A percentile compares a stretch with the other conserved stretches of the same genome.
Conservation (phyloP, 257 asterid species). For the Salvia miltiorrhiza region DNA sequence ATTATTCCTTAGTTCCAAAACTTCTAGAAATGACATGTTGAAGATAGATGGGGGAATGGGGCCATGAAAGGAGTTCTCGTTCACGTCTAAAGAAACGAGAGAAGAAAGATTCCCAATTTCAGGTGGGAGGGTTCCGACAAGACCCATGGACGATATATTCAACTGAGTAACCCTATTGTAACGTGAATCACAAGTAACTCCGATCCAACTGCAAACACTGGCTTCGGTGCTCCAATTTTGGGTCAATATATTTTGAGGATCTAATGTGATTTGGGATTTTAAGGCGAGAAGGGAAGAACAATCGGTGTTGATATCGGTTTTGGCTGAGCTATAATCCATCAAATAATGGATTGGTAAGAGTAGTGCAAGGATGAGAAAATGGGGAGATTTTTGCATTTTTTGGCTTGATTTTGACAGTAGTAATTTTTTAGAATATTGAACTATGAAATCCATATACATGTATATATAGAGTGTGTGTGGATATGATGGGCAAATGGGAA, state of each 20-base stretch:
- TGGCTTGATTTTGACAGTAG: too few relatives aligned
- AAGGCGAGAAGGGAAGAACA: neutral
- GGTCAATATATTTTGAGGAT: neutral
- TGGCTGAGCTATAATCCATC: too few relatives aligned
- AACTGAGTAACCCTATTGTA: neutral
- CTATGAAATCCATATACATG: too few relatives aligned
- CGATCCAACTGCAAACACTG: neutral
- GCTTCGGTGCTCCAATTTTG: neutral
- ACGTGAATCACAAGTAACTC: neutral
- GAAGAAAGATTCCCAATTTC: slow-evolving; percentile 1
- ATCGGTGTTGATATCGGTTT: neutral
- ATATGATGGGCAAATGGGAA: too few relatives aligned
- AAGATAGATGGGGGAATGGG: too few relatives aligned
- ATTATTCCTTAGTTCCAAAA: too few relatives aligned
- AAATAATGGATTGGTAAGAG: too few relatives aligned
- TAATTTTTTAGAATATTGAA: too few relatives aligned
- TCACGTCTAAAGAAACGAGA: neutral
- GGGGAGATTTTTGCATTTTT: too few relatives aligned
- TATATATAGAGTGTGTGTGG: too few relatives aligned
- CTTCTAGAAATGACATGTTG: too few relatives aligned
- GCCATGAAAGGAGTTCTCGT: neutral
- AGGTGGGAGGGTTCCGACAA: neutral
- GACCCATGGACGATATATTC: neutral
- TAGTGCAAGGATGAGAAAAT: neutral
- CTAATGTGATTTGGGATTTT: slow-evolving; percentile 7